These are phyloP conservation scores for Zymoseptoria passerinii DNA, from an alignment of 2,329 filamentous ascomycete species.

Conservation along the genomic window DNA sequence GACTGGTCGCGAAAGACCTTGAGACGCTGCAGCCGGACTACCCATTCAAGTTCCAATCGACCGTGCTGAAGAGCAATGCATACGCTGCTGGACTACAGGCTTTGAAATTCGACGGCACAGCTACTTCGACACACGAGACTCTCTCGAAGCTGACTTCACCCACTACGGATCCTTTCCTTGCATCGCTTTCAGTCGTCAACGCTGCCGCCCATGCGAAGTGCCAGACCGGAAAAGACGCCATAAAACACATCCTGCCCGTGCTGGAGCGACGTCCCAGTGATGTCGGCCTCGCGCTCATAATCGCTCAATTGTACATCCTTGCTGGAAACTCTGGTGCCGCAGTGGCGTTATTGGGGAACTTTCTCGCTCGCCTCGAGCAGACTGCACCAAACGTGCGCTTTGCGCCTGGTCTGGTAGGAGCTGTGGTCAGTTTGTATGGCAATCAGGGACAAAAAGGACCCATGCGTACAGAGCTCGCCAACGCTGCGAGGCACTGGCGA, in stretches of 20 bases:
- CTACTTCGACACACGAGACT: constrained; percentile 44
- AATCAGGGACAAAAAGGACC: constrained; percentile 64
- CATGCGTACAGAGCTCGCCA: constrained; percentile 64
- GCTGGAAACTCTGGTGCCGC: constrained; percentile 65
- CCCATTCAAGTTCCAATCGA: constrained; percentile 64
- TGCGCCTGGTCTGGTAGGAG: constrained; percentile 74
- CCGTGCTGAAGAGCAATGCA: constrained; percentile 53
- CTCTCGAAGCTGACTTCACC: constrained; percentile 42
- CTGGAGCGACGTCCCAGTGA: constrained; percentile 69
- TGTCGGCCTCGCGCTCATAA: constrained; percentile 68
- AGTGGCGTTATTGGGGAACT: constrained; percentile 64
- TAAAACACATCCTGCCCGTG: constrained; percentile 61
- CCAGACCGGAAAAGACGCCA: constrained; percentile 54
- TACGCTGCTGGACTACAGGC: constrained; percentile 57
- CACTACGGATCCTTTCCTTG: constrained; percentile 33
- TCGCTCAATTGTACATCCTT: constrained; percentile 71
- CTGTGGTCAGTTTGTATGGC: constrained; percentile 71
- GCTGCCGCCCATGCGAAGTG: constrained; percentile 66
- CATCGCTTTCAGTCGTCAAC: constrained; percentile 55
- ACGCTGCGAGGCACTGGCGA: constrained; percentile 75
- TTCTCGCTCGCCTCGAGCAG: constrained; percentile 63
- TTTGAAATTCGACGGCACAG: constrained; percentile 60
- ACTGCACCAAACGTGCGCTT: constrained; percentile 63
- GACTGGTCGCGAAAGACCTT: constrained; percentile 50
- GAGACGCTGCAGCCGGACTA: constrained; percentile 50